A percentile compares a stretch with the other conserved stretches of the same genome.
Evolutionary conservation across 257 asterid genomes (phyloP).

Genomic region (Capsicum pubescens): DNA sequence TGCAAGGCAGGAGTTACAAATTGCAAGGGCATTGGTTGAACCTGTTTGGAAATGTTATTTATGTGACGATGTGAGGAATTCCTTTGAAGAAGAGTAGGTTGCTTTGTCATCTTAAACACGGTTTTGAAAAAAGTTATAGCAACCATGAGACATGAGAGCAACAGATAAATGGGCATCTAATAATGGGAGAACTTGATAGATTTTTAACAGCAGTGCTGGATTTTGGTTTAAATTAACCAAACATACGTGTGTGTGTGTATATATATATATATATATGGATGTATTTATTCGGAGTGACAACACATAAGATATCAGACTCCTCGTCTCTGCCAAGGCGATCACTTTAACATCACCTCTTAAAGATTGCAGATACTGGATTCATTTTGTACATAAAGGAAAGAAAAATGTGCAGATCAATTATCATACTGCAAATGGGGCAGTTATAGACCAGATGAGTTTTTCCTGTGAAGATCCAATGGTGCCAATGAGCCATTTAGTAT

Average conservation of each 20-base stretch:
- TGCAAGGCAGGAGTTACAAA: constrained; percentile 47
- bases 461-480: not conserved
- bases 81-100: constrained; percentile 49
- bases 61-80: constrained; percentile 40
- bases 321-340: not conserved
- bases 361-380: constrained; percentile 13
- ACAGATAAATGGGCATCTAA: not conserved
- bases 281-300: not conserved
- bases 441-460: not conserved
- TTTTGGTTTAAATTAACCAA: not conserved
- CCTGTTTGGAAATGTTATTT: constrained; percentile 59
- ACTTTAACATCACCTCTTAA: constrained; percentile 1
- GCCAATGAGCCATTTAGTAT: constrained; percentile 14
- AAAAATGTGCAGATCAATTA: constrained; percentile 18
- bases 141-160: not conserved
- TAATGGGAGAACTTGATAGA: not conserved
- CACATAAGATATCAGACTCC: not conserved
- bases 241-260: not conserved
- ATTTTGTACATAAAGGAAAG: not conserved
- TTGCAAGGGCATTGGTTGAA: constrained; percentile 66
- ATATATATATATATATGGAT: not conserved
- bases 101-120: not conserved
- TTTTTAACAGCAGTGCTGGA: not conserved
- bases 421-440: not conserved
- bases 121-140: not conserved